Evolutionary conservation across 768 basidiomycete species (phyloP).

Genomic region (Saitozyma podzolica): DNA sequence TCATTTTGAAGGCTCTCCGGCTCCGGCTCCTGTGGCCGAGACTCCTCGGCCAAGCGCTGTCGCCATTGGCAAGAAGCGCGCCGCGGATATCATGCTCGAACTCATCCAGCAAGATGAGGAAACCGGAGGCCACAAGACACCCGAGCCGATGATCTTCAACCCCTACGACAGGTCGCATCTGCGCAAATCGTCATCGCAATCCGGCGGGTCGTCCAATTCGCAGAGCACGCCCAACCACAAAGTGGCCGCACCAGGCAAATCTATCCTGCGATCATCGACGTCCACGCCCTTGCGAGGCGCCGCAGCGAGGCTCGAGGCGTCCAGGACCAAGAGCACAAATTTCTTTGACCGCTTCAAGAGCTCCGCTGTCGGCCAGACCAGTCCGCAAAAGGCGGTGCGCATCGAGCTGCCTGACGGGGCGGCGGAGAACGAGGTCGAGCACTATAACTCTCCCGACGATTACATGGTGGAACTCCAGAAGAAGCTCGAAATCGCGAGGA

Average conservation of each 20-base stretch:
- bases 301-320: slow-evolving; percentile 36
- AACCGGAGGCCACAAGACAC: neutral
- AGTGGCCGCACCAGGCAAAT: slow-evolving; percentile 18
- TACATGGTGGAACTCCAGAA: no score
- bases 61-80: slow-evolving; percentile 29
- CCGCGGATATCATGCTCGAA: slow-evolving; percentile 39
- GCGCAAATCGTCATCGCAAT: no score
- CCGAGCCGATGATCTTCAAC: slow-evolving; percentile 34
- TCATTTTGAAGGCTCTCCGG: neutral
- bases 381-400: neutral
- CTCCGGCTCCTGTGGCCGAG: neutral
- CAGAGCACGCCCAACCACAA: no score
- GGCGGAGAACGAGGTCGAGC: neutral
- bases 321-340: neutral
- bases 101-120: slow-evolving; percentile 34
- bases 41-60: slow-evolving; percentile 6
- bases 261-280: slow-evolving; percentile 7
- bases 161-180: slow-evolving; percentile 26
- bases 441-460: no score
- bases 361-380: no score
- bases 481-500: slow-evolving; percentile 3
- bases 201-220: no score
- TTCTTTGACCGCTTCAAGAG: no score
- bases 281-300: slow-evolving; percentile 36
- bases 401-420: neutral